Evolutionary conservation across 2,329 filamentous ascomycete genomes (phyloP).

Genomic region (Setomelanomma holmii): DNA sequence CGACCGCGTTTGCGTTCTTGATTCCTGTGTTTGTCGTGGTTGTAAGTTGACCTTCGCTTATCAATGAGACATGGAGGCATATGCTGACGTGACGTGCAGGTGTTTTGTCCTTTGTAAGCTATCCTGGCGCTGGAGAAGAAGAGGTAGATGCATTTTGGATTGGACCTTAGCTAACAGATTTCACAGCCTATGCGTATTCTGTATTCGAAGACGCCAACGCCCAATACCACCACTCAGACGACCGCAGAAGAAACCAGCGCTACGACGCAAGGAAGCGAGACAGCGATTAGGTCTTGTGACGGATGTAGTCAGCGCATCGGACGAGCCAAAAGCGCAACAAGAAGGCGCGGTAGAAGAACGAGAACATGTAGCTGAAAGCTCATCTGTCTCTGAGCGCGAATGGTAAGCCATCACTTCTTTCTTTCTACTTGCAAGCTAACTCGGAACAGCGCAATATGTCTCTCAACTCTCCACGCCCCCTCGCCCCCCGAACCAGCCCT

Average conservation of each 20-base stretch:
- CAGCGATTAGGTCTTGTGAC: conserved; percentile 30
- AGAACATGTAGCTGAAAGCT: conserved; percentile 13
- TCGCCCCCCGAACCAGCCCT: conserved; percentile 36
- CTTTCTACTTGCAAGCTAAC: too few species aligned
- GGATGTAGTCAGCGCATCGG: conserved; percentile 16
- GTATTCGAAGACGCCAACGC: conserved; percentile 23
- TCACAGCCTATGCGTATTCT: conserved; percentile 29
- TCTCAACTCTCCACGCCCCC: conserved; percentile 35
- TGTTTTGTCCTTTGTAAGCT: conserved; percentile 39
- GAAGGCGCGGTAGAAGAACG: not conserved
- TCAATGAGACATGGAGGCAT: too few species aligned
- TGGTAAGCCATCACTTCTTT: too few species aligned
- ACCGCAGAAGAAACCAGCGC: conserved; percentile 22
- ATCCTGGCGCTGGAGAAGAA: not conserved
- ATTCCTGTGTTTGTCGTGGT: conserved; percentile 38
- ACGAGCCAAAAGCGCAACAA: conserved; percentile 2
- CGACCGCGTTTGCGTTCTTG: conserved; percentile 37
- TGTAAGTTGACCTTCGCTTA: too few species aligned
- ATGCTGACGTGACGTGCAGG: too few species aligned
- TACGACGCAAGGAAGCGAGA: conserved; percentile 29
- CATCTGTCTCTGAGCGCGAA: conserved; percentile 32
- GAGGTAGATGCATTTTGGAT: too few species aligned
- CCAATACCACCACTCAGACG: conserved; percentile 2
- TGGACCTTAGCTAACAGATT: conserved; percentile 6
- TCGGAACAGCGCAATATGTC: conserved; percentile 37